Conservation (phyloP, 2,329 filamentous ascomycete genomes). For the Furcasterigmium sp. region DNA sequence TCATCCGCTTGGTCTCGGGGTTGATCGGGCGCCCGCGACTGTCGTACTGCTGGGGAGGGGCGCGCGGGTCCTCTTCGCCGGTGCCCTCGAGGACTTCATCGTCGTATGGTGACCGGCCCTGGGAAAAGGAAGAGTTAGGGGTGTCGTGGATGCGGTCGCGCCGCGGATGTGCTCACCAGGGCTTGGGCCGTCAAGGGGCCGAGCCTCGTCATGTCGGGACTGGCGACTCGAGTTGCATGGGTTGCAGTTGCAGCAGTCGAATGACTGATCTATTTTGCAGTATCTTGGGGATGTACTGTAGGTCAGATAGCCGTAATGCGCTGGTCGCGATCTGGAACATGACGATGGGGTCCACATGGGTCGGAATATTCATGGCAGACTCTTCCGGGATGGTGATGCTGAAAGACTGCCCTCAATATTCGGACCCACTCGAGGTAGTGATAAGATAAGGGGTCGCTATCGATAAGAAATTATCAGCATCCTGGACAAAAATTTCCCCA, state of each 20-base stretch:
- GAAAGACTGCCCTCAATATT: no score
- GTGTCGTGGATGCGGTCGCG: background rate
- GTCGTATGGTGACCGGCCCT: conserved; percentile 58
- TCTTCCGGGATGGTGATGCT: no score
- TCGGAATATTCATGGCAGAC: no score
- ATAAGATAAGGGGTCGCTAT: conserved; percentile 1
- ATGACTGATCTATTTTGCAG: no score
- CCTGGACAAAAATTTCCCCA: conserved; percentile 1
- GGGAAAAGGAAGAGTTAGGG: background rate
- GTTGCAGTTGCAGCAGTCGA: no score
- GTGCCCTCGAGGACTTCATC: conserved; percentile 44
- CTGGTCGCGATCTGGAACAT: no score
- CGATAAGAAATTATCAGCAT: conserved; percentile 1
- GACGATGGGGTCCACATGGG: no score
- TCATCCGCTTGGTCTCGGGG: conserved; percentile 46
- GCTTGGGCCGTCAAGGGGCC: conserved; percentile 53
- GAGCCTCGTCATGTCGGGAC: conserved; percentile 10
- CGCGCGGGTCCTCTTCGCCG: conserved; percentile 33
- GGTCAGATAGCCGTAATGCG: no score
- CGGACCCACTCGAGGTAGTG: no score
- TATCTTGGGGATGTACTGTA: no score
- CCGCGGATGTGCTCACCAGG: conserved; percentile 33
- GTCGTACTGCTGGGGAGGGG: conserved; percentile 46
- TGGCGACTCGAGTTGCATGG: no score
- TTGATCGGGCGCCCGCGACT: conserved; percentile 51